phyloP scores from a whole-genome alignment of 257 asterid genomes.

The Nicotiana sylvestris region DNA sequence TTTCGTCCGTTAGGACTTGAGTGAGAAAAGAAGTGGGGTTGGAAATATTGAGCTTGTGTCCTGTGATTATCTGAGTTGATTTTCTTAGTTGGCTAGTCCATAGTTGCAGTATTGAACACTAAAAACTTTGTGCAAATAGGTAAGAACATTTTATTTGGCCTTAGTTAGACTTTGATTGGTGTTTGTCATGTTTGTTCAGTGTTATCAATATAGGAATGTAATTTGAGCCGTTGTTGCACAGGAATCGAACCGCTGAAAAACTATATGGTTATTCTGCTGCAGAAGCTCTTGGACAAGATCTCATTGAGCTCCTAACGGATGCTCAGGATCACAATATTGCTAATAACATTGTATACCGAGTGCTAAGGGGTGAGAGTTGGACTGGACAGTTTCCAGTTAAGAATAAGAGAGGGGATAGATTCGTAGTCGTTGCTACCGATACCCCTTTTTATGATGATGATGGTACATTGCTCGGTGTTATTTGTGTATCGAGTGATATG shows the following conservation, averaged over 20 bases:
- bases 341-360: slow-evolving; percentile 45
- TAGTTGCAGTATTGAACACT: background rate
- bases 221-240: slow-evolving; percentile 27
- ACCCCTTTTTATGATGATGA: slow-evolving; percentile 81
- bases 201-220: slow-evolving; percentile 5
- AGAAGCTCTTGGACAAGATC: slow-evolving; percentile 69
- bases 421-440: slow-evolving; percentile 50
- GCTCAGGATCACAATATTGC: slow-evolving; percentile 39
- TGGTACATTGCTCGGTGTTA: slow-evolving; percentile 60
- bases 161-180: background rate
- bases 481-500: slow-evolving; percentile 63
- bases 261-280: slow-evolving; percentile 65
- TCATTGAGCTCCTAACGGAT: slow-evolving; percentile 50
- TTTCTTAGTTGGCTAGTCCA: background rate
- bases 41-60: background rate
- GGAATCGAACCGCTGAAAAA: slow-evolving; percentile 78
- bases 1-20: background rate
- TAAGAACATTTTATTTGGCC: background rate
- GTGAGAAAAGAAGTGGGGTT: background rate
- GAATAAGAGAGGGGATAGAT: slow-evolving; percentile 56
- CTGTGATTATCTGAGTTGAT: background rate
- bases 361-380: slow-evolving; percentile 67
- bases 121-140: background rate
- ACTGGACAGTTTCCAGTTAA: slow-evolving; percentile 74
- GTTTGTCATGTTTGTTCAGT: background rate